Evolutionary conservation across 2,329 filamentous ascomycete species (phyloP), one percentile per base, ranked within the genome.

Genomic region (Colletotrichum euphorbiae): DNA sequence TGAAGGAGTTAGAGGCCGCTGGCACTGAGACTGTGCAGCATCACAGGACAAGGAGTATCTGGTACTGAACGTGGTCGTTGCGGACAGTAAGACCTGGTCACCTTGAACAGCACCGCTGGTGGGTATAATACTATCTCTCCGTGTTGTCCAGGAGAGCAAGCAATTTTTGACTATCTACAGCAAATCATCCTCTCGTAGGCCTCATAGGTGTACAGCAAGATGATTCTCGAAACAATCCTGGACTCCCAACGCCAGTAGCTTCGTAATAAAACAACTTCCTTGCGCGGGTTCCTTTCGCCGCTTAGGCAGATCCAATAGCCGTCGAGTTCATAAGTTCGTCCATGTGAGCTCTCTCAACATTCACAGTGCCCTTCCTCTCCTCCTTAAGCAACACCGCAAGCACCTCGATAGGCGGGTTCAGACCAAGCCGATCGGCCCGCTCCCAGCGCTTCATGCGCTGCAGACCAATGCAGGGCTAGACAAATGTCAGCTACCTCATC

Each of bases 11-110:
- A 76, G 95, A 98, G 78, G 83, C 81, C 0, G 77, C 83, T 71
- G 83, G 89, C 59, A 78, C 84, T 62, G 87, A 90, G 75, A 83
- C 81, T 45, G 87, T 93, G 69, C 93, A 93, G 5, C 94, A 97
- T 80, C 94, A 98, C 80, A 86, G 94, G 71, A 97, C 94, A 48
- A 88, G 94, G 77, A 97, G 93, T 75, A 97, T 98, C 70, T 98
- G 94, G 94, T 98, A 98, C 79, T 98, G 80, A 78, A 33, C 40
- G 21, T 46, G 15, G 7, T 13, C 11, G n/a, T 33, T 3, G 24
- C 42, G 31, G 21, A 31, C 21, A 13, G 28, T 3, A 17, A 12
- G 13, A 13, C 11, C 21, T 50, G 36, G 17, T 40, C 17, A 19
- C 19, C 36, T 15, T 17, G 4, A 15, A 42, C 11, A 57, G 36